Evolutionary conservation across 2,329 filamentous ascomycete species (phyloP).

Genomic region (Metarhizium guizhouense): DNA sequence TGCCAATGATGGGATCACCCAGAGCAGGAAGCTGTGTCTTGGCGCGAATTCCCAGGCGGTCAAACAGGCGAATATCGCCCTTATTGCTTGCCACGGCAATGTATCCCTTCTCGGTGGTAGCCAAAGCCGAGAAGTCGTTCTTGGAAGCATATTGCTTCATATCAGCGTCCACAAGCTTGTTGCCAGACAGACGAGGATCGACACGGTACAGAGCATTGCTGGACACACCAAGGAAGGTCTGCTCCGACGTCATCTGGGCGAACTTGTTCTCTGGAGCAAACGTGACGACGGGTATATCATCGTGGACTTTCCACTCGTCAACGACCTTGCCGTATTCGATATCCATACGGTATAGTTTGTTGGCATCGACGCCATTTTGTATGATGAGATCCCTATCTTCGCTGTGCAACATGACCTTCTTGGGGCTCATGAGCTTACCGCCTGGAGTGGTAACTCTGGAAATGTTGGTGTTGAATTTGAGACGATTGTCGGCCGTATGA

Average conservation of each 20-base stretch:
- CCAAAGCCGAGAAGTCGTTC: constrained; percentile 91
- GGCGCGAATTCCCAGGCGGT: constrained; percentile 90
- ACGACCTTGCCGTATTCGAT: constrained; percentile 96
- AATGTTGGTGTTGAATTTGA: constrained; percentile 95
- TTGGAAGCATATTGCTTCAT: constrained; percentile 95
- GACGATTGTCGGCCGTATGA: constrained; percentile 82
- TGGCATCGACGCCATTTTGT: constrained; percentile 74
- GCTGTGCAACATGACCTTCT: constrained; percentile 93
- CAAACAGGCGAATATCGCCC: constrained; percentile 93
- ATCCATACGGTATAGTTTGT: constrained; percentile 94
- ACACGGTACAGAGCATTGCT: constrained; percentile 88
- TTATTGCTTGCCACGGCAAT: constrained; percentile 97
- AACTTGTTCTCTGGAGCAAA: constrained; percentile 98
- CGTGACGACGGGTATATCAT: constrained; percentile 84
- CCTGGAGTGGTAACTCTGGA: constrained; percentile 86
- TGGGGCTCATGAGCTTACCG: constrained; percentile 83
- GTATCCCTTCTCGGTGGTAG: constrained; percentile 93
- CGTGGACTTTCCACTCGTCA: constrained; percentile 97
- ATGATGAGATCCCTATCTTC: constrained; percentile 86
- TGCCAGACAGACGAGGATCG: constrained; percentile 80
- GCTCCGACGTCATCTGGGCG: constrained; percentile 89
- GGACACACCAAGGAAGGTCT: constrained; percentile 90
- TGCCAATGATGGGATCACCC: constrained; percentile 86
- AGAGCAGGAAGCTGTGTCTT: constrained; percentile 96
- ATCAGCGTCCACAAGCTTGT: constrained; percentile 86